Base-by-base conservation (phyloP, 1,139 yeast genomes). In the Lodderomyces orthopsilosis region DNA sequence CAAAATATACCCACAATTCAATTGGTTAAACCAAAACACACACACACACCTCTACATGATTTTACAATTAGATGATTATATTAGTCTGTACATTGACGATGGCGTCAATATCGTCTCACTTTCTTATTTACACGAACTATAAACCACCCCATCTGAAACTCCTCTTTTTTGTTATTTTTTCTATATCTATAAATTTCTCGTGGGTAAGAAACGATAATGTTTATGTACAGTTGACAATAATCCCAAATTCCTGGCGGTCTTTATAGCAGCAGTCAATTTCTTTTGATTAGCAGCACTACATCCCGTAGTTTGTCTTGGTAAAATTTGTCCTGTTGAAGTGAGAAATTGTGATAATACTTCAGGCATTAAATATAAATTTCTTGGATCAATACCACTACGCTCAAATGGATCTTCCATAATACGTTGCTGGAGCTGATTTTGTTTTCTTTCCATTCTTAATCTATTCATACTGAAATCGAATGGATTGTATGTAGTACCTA, bases 221-320 rank as follows among this genome's bases (percentile, higher is more conserved):
- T 70, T 77, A 52, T 83, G 85, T 21, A 79, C 81, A 51, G 79
- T 66, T 35, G 87, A 77, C 60, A 85, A 66, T 45, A 84, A 65
- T 0, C 93, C 94, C 49, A 80, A 74, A 6, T 81, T 76, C 60
- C 87, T 79, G 6, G 89, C 82, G 51, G 90, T 73, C 59, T 81
- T 80, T 35, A 85, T 72, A 32, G 93, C 89, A 50, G 75, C 81
- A 1, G 85, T 68, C 56, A 85, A 64, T 53, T 74, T 74, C 58
- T 77, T 80, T 57, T 85, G 93, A 58, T 83, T 83, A 51, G 68
- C 72, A 8, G 72, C 69, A 35, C 68, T 73, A 51, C 87, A 72
- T 7, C 88, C 87, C 2, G 91, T 85, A n/a, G 79, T 75, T 38
- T 77, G 76, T 52, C 89, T 70, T 28, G 85, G 83, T 41, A 79